Percentiles rank a stretch among this genome's conserved stretches.
Evolutionary conservation across 148 eudicot genomes (phyloP).

Genomic region (Oxyria digyna): DNA sequence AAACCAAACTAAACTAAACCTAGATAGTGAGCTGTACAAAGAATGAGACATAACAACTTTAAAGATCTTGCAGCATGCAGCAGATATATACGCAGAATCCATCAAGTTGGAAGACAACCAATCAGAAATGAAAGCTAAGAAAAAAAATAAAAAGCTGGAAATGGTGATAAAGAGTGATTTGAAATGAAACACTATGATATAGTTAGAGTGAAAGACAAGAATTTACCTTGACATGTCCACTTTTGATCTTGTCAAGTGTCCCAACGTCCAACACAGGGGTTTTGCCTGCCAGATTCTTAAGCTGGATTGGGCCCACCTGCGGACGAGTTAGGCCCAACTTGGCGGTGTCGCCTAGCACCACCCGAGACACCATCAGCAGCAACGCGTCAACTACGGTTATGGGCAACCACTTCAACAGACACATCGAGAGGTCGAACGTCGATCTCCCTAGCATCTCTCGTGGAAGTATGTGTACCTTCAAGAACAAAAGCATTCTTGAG

Average conservation of each 20-base stretch:
- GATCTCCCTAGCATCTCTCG: slow-evolving; percentile 75
- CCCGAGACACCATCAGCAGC: slow-evolving; percentile 34
- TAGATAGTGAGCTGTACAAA: too few relatives aligned
- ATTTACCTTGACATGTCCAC: slow-evolving; percentile 62
- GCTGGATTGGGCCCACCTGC: slow-evolving; percentile 47
- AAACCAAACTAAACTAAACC: too few relatives aligned
- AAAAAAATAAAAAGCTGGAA: not conserved
- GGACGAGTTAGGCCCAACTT: slow-evolving; percentile 52
- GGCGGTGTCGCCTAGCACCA: slow-evolving; percentile 51
- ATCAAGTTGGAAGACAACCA: slow-evolving; percentile 5
- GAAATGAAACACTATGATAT: not conserved
- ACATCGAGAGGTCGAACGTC: slow-evolving; percentile 75
- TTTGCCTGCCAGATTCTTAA: slow-evolving; percentile 57
- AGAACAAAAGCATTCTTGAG: not conserved
- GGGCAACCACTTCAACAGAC: slow-evolving; percentile 73
- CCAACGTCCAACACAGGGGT: slow-evolving; percentile 82
- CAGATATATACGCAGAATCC: not conserved
- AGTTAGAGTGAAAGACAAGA: too few relatives aligned
- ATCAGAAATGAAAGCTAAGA: not conserved
- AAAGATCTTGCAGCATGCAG: slow-evolving; percentile 5
- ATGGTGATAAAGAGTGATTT: not conserved
- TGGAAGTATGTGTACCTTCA: slow-evolving; percentile 65
- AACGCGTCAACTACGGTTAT: slow-evolving; percentile 45
- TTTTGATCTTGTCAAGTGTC: slow-evolving; percentile 67
- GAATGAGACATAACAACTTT: not conserved